Conservation (phyloP, 1,139 yeast species). For the Yamadazyma dushanensis region DNA sequence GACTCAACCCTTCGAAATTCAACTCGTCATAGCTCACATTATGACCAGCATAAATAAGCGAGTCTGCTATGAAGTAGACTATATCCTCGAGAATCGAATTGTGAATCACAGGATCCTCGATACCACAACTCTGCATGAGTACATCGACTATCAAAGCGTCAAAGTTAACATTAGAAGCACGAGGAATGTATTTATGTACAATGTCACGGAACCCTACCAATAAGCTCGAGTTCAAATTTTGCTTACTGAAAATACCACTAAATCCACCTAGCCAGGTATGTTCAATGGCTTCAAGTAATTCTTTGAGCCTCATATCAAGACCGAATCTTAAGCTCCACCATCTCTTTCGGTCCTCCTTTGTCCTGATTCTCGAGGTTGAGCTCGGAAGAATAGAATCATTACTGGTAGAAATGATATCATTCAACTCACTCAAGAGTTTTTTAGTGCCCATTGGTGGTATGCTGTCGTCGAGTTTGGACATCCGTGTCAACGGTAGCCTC, state of each 20-base stretch:
- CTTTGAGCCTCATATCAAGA: constrained; percentile 57
- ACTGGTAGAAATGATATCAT: constrained; percentile 57
- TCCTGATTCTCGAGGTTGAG: constrained; percentile 49
- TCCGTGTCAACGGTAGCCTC: constrained; percentile 60
- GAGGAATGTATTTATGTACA: constrained; percentile 10
- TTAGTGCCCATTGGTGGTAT: constrained; percentile 37
- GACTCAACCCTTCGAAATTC: constrained; percentile 53
- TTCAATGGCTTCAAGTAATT: constrained; percentile 61
- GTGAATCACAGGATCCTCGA: constrained; percentile 14
- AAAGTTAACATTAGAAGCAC: constrained; percentile 3
- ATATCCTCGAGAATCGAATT: constrained; percentile 43
- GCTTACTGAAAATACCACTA: constrained; percentile 51
- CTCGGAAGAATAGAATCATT: constrained; percentile 57
- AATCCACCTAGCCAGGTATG: constrained; percentile 82
- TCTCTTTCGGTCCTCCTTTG: constrained; percentile 59
- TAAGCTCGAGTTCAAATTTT: background rate
- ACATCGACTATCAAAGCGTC: constrained; percentile 1
- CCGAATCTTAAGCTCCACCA: constrained; percentile 81
- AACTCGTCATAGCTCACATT: constrained; percentile 60
- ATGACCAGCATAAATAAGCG: constrained; percentile 62
- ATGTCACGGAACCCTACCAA: constrained; percentile 5
- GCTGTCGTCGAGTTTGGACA: background rate
- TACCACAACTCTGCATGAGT: constrained; percentile 31
- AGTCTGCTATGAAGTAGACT: constrained; percentile 60
- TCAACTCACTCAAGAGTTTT: constrained; percentile 46